Percentiles rank a stretch among this genome's conserved stretches.
These are phyloP conservation scores for Fonsecaea pedrosoi DNA, from an alignment of 2,329 filamentous ascomycete species.

Conservation along the genomic window DNA sequence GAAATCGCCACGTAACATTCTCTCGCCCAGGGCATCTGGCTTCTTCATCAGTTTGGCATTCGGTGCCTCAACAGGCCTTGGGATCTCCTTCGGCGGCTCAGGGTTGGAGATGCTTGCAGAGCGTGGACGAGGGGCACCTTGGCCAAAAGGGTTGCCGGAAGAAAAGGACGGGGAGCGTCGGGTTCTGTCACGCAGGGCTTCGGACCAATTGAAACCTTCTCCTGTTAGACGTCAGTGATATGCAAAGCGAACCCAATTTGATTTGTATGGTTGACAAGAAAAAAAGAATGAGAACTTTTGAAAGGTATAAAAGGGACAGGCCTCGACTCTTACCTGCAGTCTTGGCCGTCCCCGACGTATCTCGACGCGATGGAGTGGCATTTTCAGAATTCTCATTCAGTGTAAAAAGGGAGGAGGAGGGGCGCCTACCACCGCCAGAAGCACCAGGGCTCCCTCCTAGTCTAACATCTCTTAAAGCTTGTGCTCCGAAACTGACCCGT, in stretches of 20 bases:
- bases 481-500: constrained; percentile 87
- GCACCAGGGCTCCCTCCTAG: constrained; percentile 68
- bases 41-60: constrained; percentile 61
- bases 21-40: constrained; percentile 94
- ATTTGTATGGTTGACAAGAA: not conserved
- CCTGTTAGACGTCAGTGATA: constrained; percentile 59
- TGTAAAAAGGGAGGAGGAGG: constrained; percentile 57
- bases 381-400: constrained; percentile 39
- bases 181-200: constrained; percentile 89
- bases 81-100: constrained; percentile 59
- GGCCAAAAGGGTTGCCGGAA: constrained; percentile 44
- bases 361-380: constrained; percentile 33
- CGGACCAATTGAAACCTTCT: constrained; percentile 96
- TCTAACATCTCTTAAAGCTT: constrained; percentile 75
- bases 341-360: constrained; percentile 40
- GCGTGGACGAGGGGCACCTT: constrained; percentile 38
- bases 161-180: constrained; percentile 70
- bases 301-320: constrained; percentile 52
- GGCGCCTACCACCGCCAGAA: constrained; percentile 66
- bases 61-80: constrained; percentile 42
- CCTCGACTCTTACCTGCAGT: constrained; percentile 61
- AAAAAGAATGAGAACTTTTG: not conserved
- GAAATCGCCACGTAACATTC: constrained; percentile 96
- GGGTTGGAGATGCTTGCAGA: constrained; percentile 55
- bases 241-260: not conserved